Evolutionary conservation across 2,329 filamentous ascomycete genomes (phyloP), one percentile per base, ranked within the genome.

Genomic region (Mariannaea elegans): DNA sequence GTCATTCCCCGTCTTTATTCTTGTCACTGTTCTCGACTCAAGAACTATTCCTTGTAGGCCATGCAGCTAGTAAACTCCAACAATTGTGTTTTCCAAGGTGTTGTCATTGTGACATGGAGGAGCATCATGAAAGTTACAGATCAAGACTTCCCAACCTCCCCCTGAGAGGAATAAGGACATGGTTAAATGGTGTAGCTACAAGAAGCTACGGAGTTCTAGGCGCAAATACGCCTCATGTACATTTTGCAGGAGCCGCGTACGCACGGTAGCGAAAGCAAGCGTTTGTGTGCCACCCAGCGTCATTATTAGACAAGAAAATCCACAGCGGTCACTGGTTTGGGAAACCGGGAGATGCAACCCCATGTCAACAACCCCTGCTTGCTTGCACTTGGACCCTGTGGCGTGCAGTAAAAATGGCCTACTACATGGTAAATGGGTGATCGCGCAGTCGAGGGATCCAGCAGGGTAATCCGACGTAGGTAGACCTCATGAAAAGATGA

Each of bases 301-400:
- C 45, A 56, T 50, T 49, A 44, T 56, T 42, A 45, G 36, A 49
- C 39, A 32, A 56, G 49, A 56, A 41, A 36, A 56, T 44, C 45
- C 38, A 44, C 53, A 27, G 24, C 44, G 21, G 24, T 27, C 24
- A 9, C 24, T 36, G 46, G 36, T 19, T 50, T 50, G 49, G 39
- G 46, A 50, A 50, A n/a, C 21, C 36, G 9, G 27, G 19, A 9
- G 9, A 6, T 27, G 24, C 9, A 27, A n/a, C n/a, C n/a, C n/a
- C n/a, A n/a, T n/a, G n/a, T n/a, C n/a, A n/a, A n/a, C n/a, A n/a
- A n/a, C n/a, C n/a, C n/a, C n/a, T n/a, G n/a, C n/a, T n/a, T n/a
- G n/a, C n/a, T n/a, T n/a, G n/a, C n/a, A n/a, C n/a, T 7, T 31
- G 27, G 36, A 49, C 39, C 16, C 31, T 57, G 55, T 45, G 31